These are phyloP conservation scores for Verbascum thapsus DNA, from an alignment of 257 asterid species.

Conservation along the genomic window DNA sequence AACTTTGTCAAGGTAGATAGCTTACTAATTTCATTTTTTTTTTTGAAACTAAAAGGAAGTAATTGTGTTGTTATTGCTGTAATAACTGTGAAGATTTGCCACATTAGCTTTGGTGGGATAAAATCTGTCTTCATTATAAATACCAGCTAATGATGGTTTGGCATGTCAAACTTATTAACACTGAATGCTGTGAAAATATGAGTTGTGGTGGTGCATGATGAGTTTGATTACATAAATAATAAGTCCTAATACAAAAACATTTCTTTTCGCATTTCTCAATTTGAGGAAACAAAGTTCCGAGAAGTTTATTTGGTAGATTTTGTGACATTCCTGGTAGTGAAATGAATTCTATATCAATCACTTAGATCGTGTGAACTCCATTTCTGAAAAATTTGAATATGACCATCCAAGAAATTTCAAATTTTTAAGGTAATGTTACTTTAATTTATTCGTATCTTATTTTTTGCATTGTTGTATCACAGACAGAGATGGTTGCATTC, in stretches of 20 bases:
- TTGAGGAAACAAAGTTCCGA: slow-evolving; percentile 4
- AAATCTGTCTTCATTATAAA: not conserved
- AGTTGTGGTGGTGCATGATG: slow-evolving; percentile 22
- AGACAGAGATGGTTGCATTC: slow-evolving; percentile 65
- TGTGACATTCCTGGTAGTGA: slow-evolving; percentile 14
- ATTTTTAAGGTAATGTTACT: not conserved
- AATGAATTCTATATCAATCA: slow-evolving; percentile 9
- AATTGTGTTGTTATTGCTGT: slow-evolving; percentile 14
- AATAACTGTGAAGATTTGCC: slow-evolving; percentile 16
- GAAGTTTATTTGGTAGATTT: not conserved
- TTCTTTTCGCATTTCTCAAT: slow-evolving; percentile 17
- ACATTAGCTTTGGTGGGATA: slow-evolving; percentile 2
- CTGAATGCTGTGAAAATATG: slow-evolving; percentile 11
- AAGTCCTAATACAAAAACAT: not conserved
- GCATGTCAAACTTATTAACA: slow-evolving; percentile 1
- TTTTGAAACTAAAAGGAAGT: not conserved
- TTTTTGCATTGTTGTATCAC: slow-evolving; percentile 12
- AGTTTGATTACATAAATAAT: slow-evolving; percentile 1
- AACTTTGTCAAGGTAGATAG: slow-evolving; percentile 10
- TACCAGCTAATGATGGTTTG: slow-evolving; percentile 20
- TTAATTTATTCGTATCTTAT: not conserved
- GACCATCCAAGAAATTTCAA: no score
- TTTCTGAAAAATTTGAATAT: not conserved
- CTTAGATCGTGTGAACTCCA: slow-evolving; percentile 16
- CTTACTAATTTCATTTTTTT: slow-evolving; percentile 15